Evolutionary conservation across 2,329 filamentous ascomycete species (phyloP).

Genomic region (Nakataea oryzae): DNA sequence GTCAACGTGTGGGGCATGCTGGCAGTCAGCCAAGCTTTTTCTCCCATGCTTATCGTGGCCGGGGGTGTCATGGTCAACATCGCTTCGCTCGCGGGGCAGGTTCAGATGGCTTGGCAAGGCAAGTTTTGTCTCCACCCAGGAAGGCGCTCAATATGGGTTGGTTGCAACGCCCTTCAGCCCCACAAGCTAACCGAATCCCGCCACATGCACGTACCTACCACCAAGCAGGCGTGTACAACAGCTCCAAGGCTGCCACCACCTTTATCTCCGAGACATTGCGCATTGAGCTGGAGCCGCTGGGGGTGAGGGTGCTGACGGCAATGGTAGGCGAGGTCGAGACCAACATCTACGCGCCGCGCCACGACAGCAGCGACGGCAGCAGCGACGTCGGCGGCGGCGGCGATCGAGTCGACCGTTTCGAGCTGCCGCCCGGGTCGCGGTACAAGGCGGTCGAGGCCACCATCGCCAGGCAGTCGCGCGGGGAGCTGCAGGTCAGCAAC

Average conservation of each 20-base stretch:
- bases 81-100: neutral
- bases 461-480: neutral
- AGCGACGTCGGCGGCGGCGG: no score
- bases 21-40: constrained; percentile 25
- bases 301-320: constrained; percentile 11
- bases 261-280: constrained; percentile 8
- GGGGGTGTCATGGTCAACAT: neutral
- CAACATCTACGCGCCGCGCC: neutral
- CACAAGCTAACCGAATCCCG: neutral
- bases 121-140: no score
- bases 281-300: constrained; percentile 10
- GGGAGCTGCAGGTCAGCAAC: neutral
- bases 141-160: neutral
- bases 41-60: constrained; percentile 18
- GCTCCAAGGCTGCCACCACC: constrained; percentile 9
- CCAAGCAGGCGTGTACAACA: neutral
- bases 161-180: neutral
- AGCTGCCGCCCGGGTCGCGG: neutral
- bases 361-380: no score
- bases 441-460: neutral
- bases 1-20: constrained; percentile 27
- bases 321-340: constrained; percentile 8
- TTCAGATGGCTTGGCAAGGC: neutral
- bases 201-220: neutral
- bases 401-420: no score